phyloP scores from a whole-genome alignment of 495 filamentous ascomycete species.

The Cudoniella acicularis region DNA sequence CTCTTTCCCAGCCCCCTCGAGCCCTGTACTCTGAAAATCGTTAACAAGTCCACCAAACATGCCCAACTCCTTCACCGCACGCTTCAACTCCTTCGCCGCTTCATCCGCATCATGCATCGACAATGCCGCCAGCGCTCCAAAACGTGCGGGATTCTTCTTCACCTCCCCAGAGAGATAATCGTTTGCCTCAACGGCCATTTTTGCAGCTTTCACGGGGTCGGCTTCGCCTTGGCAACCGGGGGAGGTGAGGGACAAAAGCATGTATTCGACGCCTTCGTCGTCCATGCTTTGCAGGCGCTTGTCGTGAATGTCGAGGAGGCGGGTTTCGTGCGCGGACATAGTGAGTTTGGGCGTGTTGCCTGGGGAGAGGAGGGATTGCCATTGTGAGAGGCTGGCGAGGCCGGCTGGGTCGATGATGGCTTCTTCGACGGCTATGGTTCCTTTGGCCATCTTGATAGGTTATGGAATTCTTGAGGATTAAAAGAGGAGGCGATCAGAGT shows the following conservation, averaged over 20 bases:
- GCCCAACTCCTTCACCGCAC: constrained; percentile 50
- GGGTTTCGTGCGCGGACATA: constrained; percentile 32
- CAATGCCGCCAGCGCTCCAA: constrained; percentile 53
- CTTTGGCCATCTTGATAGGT: constrained; percentile 10
- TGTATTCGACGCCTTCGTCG: constrained; percentile 58
- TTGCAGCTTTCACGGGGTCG: constrained; percentile 31
- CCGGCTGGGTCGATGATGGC: constrained; percentile 47
- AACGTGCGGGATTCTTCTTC: constrained; percentile 45
- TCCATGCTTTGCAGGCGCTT: constrained; percentile 51
- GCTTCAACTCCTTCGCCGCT: constrained; percentile 51
- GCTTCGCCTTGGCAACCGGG: constrained; percentile 57
- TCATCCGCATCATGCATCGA: constrained; percentile 53
- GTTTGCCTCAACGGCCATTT: constrained; percentile 45
- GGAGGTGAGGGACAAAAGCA: constrained; percentile 53
- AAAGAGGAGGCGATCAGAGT: too few species aligned
- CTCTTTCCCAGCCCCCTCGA: constrained; percentile 44
- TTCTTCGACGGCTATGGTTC: constrained; percentile 54
- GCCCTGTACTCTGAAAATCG: constrained; percentile 40
- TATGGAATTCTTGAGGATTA: too few species aligned
- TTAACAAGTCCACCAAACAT: constrained; percentile 60
- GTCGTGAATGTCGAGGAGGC: constrained; percentile 44
- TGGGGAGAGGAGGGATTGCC: constrained; percentile 30
- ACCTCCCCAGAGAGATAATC: constrained; percentile 54
- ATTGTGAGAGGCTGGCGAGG: constrained; percentile 27
- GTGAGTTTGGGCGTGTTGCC: neutral